These are phyloP conservation scores for Yamadazyma oceani DNA, from an alignment of 1,139 yeast genomes.

Conservation along the genomic window DNA sequence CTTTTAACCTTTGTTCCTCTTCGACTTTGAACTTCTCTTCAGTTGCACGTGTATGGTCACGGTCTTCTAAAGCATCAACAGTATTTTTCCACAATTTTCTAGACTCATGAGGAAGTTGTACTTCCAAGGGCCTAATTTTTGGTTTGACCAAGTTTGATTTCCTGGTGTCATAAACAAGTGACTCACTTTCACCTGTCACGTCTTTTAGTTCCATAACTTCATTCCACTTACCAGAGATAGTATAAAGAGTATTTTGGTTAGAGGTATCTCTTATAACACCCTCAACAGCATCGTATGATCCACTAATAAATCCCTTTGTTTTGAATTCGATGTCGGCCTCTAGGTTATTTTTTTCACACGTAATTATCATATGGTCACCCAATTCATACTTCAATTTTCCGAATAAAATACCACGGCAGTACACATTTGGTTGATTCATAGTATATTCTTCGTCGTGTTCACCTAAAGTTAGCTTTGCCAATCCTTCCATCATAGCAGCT, in stretches of 20 bases:
- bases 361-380: conserved; percentile 84
- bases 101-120: conserved; percentile 82
- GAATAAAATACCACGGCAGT: conserved; percentile 90
- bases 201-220: conserved; percentile 74
- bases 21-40: conserved; percentile 85
- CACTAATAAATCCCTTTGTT: conserved; percentile 90
- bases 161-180: conserved; percentile 63
- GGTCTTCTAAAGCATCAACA: conserved; percentile 66
- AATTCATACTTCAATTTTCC: conserved; percentile 88
- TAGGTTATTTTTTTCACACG: conserved; percentile 58
- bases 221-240: conserved; percentile 90
- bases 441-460: conserved; percentile 67
- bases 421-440: conserved; percentile 90
- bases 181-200: conserved; percentile 45
- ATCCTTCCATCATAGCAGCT: conserved; percentile 96
- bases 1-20: conserved; percentile 71
- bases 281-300: conserved; percentile 85
- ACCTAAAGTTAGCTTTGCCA: conserved; percentile 69
- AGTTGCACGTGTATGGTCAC: conserved; percentile 83
- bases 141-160: conserved; percentile 58
- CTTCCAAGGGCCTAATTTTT: conserved; percentile 69
- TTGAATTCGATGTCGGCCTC: conserved; percentile 89
- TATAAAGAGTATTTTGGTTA: too few relatives aligned
- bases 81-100: conserved; percentile 82
- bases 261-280: conserved; percentile 66